Base-by-base conservation (phyloP, 2,329 filamentous ascomycete genomes). In the Aureobasidium leucospermi region DNA sequence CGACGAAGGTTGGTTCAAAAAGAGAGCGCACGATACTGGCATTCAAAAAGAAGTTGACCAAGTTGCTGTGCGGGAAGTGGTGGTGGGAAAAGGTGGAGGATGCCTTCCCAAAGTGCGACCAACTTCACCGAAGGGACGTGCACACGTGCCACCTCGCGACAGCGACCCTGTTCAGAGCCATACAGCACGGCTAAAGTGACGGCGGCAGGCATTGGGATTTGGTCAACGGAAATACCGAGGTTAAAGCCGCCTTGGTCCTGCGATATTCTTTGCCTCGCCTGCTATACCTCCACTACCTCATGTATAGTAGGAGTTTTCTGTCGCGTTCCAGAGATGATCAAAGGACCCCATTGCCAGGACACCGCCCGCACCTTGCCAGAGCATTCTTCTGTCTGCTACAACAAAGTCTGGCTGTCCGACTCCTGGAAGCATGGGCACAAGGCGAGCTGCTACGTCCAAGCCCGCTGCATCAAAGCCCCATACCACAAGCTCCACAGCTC, bases 381-480 rank as follows among this genome's bases (percentile, higher is more conserved):
- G 71, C 66, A 77, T 77, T 28, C 68, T 73, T 56, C 70, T 65
- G 45, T 76, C 73, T 31, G 80, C 64, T 2, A 85, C 67, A 4
- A 84, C 71, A 64, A 83, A 84, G 64, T 85, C 81, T 11, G 82
- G 81, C 64, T 82, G 79, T 0, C 81, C 81, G 51, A 77, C 78
- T 8, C 82, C 82, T 16, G 81, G 81, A 55, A 83, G 67, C 64
- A 79, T 78, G 0, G 82, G 82, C 28, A 83, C 73, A 39, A 85
- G 69, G 32, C 81, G 74, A 4, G 79, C 76, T 42, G 80, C 81
- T 59, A 78, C 74, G 34, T 71, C 69, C 48, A 84, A 67, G 6
- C 76, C 78, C 23, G 71, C 68, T 23, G 70, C 68, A 67, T 82
- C 78, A 28, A 67, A 65, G 15, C 80, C 82, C 82, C 81, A 85